Evolutionary conservation across 495 filamentous ascomycete species (phyloP).

Genomic region (Penicillium bovifimosum): DNA sequence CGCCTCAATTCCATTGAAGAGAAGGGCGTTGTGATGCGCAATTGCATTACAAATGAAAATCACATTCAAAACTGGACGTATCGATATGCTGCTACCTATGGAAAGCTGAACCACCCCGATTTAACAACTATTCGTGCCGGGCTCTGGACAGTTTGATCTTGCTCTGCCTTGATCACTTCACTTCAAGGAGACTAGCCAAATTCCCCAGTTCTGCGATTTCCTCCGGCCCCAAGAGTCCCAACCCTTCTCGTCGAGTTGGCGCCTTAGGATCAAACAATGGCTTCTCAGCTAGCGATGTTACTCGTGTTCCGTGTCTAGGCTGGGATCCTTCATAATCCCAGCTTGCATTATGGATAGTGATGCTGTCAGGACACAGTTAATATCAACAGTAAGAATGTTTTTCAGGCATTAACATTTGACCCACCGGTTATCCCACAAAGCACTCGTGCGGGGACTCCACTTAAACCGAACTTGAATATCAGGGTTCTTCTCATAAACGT

Average conservation of each 20-base stretch:
- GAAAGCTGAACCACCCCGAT: neutral
- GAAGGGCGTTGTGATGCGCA: neutral
- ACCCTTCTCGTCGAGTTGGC: conserved; percentile 51
- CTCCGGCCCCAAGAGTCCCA: conserved; percentile 40
- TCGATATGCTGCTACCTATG: neutral
- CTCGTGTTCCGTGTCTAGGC: conserved; percentile 58
- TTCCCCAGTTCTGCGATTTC: neutral
- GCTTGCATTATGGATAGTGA: conserved; percentile 62
- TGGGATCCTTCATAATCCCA: conserved; percentile 62
- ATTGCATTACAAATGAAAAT: neutral
- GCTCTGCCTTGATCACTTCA: neutral
- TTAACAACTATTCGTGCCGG: neutral
- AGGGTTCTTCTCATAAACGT: conserved; percentile 59
- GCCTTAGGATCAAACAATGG: conserved; percentile 58
- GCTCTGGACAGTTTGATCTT: too few species aligned
- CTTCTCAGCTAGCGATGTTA: conserved; percentile 63
- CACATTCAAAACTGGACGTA: neutral
- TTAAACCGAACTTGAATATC: conserved; percentile 65
- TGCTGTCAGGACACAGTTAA: conserved; percentile 34
- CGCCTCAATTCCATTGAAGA: neutral
- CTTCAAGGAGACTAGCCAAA: neutral
- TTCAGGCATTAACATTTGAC: conserved; percentile 23
- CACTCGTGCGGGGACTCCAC: conserved; percentile 57
- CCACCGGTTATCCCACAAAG: conserved; percentile 61
- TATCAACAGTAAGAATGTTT: conserved; percentile 38